Evolutionary conservation across 1,139 yeast genomes (phyloP).

Genomic region (Lipomyces yarrowii): DNA sequence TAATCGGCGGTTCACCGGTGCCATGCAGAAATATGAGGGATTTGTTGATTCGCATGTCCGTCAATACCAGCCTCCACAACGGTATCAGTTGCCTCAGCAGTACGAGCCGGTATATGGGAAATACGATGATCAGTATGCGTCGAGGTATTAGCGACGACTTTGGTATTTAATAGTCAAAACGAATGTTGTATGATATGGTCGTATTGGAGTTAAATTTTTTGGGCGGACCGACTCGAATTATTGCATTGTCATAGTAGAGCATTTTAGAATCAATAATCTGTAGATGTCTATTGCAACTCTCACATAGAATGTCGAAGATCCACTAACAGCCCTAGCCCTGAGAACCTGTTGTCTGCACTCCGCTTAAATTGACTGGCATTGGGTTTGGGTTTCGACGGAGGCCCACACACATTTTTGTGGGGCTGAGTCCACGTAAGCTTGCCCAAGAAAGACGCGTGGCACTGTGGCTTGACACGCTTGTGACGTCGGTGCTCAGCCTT

Average conservation of each 20-base stretch:
- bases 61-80: constrained; percentile 34
- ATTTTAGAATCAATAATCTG: too few species aligned
- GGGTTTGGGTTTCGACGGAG: too few species aligned
- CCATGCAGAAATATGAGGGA: constrained; percentile 68
- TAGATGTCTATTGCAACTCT: too few species aligned
- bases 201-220: neutral
- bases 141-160: neutral
- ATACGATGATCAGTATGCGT: neutral
- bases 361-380: too few species aligned
- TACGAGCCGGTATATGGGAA: neutral
- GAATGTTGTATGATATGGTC: neutral
- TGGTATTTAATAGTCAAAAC: neutral
- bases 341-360: too few species aligned
- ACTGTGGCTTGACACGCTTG: neutral
- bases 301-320: too few species aligned
- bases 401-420: neutral
- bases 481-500: neutral
- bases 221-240: neutral
- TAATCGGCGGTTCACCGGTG: constrained; percentile 64
- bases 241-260: neutral
- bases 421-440: neutral
- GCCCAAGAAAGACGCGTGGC: neutral
- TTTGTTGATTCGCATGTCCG: constrained; percentile 55
- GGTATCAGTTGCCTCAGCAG: neutral
- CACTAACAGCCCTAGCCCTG: too few species aligned